Evolutionary conservation across 768 basidiomycete species (phyloP).

Genomic region (Fomitopsis serialis): DNA sequence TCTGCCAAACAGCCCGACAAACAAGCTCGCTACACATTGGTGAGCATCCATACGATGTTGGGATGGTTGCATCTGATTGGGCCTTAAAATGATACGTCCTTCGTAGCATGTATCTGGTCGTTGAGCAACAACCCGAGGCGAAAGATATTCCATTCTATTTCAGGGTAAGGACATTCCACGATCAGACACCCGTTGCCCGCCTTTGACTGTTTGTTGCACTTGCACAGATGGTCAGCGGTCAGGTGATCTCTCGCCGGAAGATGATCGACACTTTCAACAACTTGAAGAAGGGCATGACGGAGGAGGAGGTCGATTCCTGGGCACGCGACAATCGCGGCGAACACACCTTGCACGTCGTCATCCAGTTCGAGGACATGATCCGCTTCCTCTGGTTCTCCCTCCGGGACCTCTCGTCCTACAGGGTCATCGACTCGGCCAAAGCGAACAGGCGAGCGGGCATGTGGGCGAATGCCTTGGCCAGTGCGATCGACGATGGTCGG

Average conservation of each 20-base stretch:
- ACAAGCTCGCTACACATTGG: slow-evolving; percentile 23
- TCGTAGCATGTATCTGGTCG: slow-evolving; percentile 15
- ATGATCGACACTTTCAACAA: slow-evolving; percentile 15
- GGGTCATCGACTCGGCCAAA: no score
- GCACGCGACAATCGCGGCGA: slow-evolving; percentile 17
- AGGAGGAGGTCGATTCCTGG: slow-evolving; percentile 17
- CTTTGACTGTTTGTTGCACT: neutral
- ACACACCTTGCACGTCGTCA: slow-evolving; percentile 23
- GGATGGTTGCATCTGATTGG: no score
- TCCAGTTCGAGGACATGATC: slow-evolving; percentile 18
- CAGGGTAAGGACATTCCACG: slow-evolving; percentile 10
- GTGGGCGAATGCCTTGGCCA: no score
- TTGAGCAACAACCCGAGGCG: slow-evolving; percentile 15
- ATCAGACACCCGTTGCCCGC: neutral
- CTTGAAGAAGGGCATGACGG: slow-evolving; percentile 3
- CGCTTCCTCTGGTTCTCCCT: slow-evolving; percentile 27
- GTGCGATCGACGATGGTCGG: no score
- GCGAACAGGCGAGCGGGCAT: no score
- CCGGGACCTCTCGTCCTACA: slow-evolving; percentile 9
- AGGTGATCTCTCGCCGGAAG: slow-evolving; percentile 16
- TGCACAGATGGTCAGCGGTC: slow-evolving; percentile 21
- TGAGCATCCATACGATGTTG: neutral
- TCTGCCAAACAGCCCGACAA: slow-evolving; percentile 20
- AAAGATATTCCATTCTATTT: slow-evolving; percentile 15
- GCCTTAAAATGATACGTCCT: neutral